phyloP scores from a whole-genome alignment of 208 protist genomes.

The Crithidia mellificae region DNA sequence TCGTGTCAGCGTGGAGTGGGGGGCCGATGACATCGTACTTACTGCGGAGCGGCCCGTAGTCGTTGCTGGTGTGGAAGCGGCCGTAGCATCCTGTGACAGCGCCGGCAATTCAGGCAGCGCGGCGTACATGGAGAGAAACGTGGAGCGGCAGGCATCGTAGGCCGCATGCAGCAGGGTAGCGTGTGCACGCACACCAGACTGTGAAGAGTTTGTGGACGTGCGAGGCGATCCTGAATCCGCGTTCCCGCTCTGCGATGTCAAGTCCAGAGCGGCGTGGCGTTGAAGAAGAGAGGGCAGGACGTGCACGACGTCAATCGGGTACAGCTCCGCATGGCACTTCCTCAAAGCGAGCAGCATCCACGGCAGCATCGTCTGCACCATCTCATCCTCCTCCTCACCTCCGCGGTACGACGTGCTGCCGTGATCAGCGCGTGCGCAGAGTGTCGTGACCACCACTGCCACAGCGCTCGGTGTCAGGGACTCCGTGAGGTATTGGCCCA shows the following conservation, averaged over 20 bases:
- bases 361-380: constrained; percentile 42
- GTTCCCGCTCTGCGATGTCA: no score
- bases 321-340: constrained; percentile 43
- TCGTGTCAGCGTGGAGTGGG: constrained; percentile 7
- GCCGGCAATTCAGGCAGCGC: constrained; percentile 6
- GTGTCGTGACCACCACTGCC: constrained; percentile 42
- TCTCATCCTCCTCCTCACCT: neutral
- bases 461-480: constrained; percentile 64
- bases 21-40: no score
- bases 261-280: constrained; percentile 36
- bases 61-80: neutral
- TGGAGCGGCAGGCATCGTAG: constrained; percentile 70
- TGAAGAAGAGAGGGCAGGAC: constrained; percentile 49
- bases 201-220: no score
- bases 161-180: constrained; percentile 52
- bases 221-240: no score
- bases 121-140: constrained; percentile 74
- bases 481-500: constrained; percentile 36
- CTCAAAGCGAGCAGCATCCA: constrained; percentile 57
- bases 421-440: constrained; percentile 28
- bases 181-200: no score
- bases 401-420: neutral
- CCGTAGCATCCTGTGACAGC: neutral
- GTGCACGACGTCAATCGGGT: constrained; percentile 75
- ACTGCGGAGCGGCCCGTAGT: no score